Conservation (phyloP, 2,329 filamentous ascomycete genomes). For the Cordyceps farinosa region DNA sequence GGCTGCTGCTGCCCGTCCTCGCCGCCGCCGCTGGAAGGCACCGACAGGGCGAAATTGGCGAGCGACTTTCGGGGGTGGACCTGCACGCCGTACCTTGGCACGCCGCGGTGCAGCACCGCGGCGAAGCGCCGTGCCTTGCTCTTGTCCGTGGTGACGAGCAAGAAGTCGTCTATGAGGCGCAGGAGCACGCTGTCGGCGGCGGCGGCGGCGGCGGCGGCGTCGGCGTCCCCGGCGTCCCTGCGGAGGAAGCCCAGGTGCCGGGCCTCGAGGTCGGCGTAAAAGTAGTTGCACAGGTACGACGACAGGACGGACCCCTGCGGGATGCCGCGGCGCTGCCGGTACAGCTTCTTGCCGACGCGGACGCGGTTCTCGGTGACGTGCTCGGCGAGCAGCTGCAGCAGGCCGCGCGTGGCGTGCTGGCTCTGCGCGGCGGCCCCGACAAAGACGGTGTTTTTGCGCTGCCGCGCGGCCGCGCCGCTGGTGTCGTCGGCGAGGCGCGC, state of each 20-base stretch:
- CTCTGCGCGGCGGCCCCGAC: conserved; percentile 64
- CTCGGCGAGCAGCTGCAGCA: conserved; percentile 69
- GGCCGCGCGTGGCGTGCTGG: conserved; percentile 50
- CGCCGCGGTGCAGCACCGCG: conserved; percentile 72
- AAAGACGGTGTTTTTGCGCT: conserved; percentile 69
- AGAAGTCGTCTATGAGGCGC: conserved; percentile 86
- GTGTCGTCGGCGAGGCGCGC: conserved; percentile 38
- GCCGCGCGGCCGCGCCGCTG: conserved; percentile 27
- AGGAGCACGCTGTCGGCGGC: conserved; percentile 58
- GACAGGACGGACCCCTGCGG: conserved; percentile 91
- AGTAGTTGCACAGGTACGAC: conserved; percentile 86
- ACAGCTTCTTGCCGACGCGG: conserved; percentile 83
- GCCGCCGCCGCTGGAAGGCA: conserved; percentile 41
- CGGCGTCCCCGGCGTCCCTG: neutral
- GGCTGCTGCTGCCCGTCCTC: conserved; percentile 20
- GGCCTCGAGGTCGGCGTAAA: conserved; percentile 83
- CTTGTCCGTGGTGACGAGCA: conserved; percentile 73
- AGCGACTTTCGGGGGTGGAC: conserved; percentile 78
- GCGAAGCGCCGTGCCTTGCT: conserved; percentile 70
- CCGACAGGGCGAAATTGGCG: conserved; percentile 70
- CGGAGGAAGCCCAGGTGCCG: conserved; percentile 64
- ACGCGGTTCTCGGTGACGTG: conserved; percentile 85
- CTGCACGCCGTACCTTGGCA: conserved; percentile 74
- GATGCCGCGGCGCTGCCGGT: conserved; percentile 83
- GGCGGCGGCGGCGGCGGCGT: no score